Base-by-base conservation (phyloP, 2,329 filamentous ascomycete species). In the Fusarium continuum region DNA sequence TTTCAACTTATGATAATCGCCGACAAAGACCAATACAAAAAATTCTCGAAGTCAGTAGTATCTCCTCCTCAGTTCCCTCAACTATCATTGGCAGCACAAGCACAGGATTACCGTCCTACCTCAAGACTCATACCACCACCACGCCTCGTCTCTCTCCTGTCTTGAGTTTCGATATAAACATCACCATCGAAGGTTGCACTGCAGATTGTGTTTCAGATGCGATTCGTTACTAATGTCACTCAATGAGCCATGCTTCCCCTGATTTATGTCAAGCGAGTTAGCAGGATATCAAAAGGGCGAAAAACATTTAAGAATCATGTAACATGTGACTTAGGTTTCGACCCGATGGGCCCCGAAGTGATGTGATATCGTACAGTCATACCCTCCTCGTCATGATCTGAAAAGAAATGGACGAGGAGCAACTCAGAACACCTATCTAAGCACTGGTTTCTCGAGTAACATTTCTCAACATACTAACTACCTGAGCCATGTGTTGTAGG, bases 181-280 rank as follows among this genome's bases (percentile, higher is more conserved):
- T 45, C 23, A 26, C 8, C 14, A 49, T 44, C 23, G 13, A 40
- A 26, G 7, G 68, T 71, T 52, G 46, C 59, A 70, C 68, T 23
- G 48, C 68, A 57, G 54, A 22, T 29, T 46, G 57, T 65, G 64
- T 68, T 65, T 56, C 52, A 61, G 47, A 54, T 67, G 34, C 44
- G 23, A 53, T 49, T 54, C 28, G 40, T 49, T 47, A 26, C 45
- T 25, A 45, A 32, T 36, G 41, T 54, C 39, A 41, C 36, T 57
- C 45, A 29, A 43, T 39, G 25, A 40, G 23, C 38, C 22, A 38
- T 49, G 23, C 39, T 61, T 32, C 46, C 22, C 52, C 25, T 56
- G 45, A 47, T 13, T 29, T 43, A 48, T 22, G 28, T 14, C 35
- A 48, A 35, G 46, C n/a, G 31, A 63, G n/a, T 36, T 20, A 22